Evolutionary conservation across 345 rosid genomes (phyloP), one percentile per base, ranked within the genome.

Genomic region (Bruguiera sexangula): DNA sequence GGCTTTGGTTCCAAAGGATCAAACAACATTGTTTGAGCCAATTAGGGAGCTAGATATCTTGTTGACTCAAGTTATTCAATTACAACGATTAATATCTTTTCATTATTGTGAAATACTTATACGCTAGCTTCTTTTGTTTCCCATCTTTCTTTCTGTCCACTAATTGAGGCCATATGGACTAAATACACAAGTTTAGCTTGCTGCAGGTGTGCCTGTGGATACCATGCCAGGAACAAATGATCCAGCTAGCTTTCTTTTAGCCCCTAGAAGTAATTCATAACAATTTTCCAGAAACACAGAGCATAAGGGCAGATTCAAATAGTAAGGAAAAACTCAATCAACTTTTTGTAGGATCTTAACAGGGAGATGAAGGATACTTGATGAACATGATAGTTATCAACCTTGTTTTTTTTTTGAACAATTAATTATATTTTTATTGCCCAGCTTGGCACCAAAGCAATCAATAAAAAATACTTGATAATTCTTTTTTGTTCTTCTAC

Each of bases 141-240:
- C 36, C 66, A 21, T 8, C 27, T 50, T 30, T 30, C 54, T 46
- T 60, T 62, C 18, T 22, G 31, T 66, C 57, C 24, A 22, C 56
- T 61, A 20, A 56, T 30, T 27, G 13, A 37, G 68, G 52, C 66
- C 15, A 31, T 51, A 37, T 62, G 59, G 51, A 61, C 73, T 78
- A 37, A 39, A 69, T 32, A 54, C 53, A 31, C 58, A 53, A 75
- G 31, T 79, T 71, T 75, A 95, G 99, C 82, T 95, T 74, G 96
- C 92, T 75, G 93, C 97, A 75, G 88, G 96, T 63, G 75, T 92
- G 75, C 85, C 93, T 62, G 67, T 92, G 81, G 98, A 90, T 85
- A 89, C 92, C 79, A 89, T 95, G 97, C 94, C 98, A 11, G 99
- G 99, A 77, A 70, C 81, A 46, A 72, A 82, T 73, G 99, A 95